A percentile compares a stretch with the other conserved stretches of the same genome.
Conservation (phyloP, 1,284 basidiomycete genomes). For the Ustilago hordei region DNA sequence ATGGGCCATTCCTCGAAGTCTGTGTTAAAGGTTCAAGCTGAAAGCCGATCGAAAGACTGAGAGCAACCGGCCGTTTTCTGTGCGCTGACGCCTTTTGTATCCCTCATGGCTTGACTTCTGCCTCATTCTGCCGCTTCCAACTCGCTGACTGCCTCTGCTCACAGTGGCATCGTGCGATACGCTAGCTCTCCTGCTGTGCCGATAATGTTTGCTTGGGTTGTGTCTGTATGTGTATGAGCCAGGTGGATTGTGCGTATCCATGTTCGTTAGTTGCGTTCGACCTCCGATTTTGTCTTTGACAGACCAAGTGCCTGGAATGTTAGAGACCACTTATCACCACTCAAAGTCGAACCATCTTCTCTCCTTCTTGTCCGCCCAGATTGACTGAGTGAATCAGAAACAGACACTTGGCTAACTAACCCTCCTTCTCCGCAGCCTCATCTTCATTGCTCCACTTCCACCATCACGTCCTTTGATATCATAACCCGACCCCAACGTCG, state of each 20-base stretch:
- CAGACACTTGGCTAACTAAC: conserved; percentile 5
- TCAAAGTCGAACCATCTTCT: conserved; percentile 13
- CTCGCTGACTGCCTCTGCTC: conserved; percentile 5
- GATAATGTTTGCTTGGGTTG: neutral
- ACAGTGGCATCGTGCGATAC: neutral
- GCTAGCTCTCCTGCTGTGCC: neutral
- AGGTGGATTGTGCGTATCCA: conserved; percentile 17
- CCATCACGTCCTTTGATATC: conserved; percentile 6
- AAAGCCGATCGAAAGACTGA: conserved; percentile 22
- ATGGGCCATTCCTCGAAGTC: neutral
- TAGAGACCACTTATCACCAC: conserved; percentile 9
- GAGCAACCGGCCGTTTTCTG: neutral
- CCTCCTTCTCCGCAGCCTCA: neutral
- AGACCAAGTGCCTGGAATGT: conserved; percentile 6
- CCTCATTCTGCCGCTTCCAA: neutral
- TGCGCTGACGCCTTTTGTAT: conserved; percentile 10
- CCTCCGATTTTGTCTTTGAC: conserved; percentile 20
- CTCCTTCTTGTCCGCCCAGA: conserved; percentile 1
- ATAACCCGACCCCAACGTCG: conserved; percentile 22
- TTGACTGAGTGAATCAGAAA: neutral
- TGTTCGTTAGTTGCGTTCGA: conserved; percentile 1
- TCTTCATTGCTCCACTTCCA: conserved; percentile 8
- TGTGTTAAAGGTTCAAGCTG: conserved; percentile 9
- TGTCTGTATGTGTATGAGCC: neutral
- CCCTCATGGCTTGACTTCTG: conserved; percentile 8